These are phyloP conservation scores for Rhodotorula graminis DNA, from an alignment of 768 basidiomycete species.

Conservation along the genomic window DNA sequence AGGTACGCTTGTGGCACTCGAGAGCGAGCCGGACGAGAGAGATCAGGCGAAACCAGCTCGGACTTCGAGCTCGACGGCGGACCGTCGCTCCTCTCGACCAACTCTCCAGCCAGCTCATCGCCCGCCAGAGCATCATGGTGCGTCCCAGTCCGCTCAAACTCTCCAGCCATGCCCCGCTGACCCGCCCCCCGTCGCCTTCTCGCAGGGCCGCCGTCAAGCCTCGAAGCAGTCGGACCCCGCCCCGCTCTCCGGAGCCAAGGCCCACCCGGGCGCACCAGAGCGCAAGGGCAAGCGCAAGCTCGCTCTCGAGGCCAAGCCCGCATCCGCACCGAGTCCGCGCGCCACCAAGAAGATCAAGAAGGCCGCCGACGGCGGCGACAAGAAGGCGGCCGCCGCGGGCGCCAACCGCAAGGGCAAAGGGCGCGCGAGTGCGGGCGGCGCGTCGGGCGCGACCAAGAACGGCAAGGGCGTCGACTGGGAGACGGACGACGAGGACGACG, in stretches of 20 bases:
- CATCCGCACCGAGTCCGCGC: background rate
- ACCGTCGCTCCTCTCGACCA: background rate
- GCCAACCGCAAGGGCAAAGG: conserved; percentile 6
- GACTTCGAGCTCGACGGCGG: background rate
- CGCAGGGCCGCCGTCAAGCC: conserved; percentile 29
- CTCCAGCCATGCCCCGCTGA: background rate
- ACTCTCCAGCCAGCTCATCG: background rate
- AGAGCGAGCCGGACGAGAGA: no score
- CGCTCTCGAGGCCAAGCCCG: conserved; percentile 24
- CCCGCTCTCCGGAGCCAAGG: conserved; percentile 21
- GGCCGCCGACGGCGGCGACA: background rate
- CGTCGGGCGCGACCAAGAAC: background rate
- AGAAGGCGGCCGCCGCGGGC: background rate
- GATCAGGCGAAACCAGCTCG: no score
- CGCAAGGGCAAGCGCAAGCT: conserved; percentile 37
- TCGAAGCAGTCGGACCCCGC: conserved; percentile 31
- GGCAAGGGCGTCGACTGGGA: conserved; percentile 25
- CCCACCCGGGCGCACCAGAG: conserved; percentile 24
- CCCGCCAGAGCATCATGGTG: no score
- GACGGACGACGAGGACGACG: conserved; percentile 14
- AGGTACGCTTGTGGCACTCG: no score
- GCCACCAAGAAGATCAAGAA: background rate
- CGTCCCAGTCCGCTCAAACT: no score
- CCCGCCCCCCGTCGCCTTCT: background rate
- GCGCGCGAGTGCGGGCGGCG: background rate